A percentile compares a stretch with the other conserved stretches of the same genome.
Conservation (phyloP, 179 eudicot species). For the Drosera spatulata region DNA sequence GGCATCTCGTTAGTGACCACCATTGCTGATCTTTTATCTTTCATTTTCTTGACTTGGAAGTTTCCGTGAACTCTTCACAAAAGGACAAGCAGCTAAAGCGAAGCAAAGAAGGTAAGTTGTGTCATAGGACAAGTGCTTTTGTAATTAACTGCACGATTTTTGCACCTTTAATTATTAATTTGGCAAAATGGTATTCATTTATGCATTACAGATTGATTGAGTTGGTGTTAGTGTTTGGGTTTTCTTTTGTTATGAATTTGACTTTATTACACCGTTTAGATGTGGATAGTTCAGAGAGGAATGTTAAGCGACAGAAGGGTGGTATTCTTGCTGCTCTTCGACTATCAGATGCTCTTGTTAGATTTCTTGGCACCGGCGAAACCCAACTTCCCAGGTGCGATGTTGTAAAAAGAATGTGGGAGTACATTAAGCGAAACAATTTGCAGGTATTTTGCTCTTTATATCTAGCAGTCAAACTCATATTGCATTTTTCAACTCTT, state of each 20-base stretch:
- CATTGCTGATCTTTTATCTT: too few relatives aligned
- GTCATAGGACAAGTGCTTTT: not conserved
- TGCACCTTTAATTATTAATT: too few relatives aligned
- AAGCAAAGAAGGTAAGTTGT: conserved; percentile 49
- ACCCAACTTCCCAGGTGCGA: conserved; percentile 54
- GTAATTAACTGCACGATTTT: too few relatives aligned
- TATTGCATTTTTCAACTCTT: not conserved
- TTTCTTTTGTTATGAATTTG: not conserved
- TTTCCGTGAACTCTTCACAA: conserved; percentile 25
- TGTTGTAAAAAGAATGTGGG: conserved; percentile 85
- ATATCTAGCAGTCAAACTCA: not conserved
- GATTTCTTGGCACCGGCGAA: conserved; percentile 88
- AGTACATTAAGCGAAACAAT: conserved; percentile 62
- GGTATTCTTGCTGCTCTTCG: conserved; percentile 57
- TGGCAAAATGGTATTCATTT: too few relatives aligned
- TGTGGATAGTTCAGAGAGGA: conserved; percentile 40
- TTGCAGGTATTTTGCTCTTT: conserved; percentile 52
- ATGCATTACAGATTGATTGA: not conserved
- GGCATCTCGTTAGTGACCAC: too few relatives aligned
- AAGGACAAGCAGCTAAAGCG: conserved; percentile 50
- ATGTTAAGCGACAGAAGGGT: conserved; percentile 57
- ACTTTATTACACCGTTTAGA: conserved; percentile 20
- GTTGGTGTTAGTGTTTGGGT: not conserved
- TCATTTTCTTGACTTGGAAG: conserved; percentile 19
- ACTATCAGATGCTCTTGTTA: conserved; percentile 70